Base-by-base conservation (phyloP, 2,329 filamentous ascomycete genomes). In the Fusarium sp. region DNA sequence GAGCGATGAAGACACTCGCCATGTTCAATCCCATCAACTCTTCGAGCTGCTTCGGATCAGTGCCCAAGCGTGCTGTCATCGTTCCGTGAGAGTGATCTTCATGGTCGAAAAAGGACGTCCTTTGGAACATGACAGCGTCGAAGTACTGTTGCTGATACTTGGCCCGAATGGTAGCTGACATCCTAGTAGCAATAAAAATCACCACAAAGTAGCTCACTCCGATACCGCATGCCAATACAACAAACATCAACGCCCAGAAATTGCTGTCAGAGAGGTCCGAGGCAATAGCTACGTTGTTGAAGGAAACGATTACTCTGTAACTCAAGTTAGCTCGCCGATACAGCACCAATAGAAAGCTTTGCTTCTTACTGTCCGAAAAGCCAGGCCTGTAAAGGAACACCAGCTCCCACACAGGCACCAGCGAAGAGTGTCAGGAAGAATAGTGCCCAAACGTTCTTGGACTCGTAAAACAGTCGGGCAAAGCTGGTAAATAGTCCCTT, bases 181-280 rank as follows among this genome's bases (percentile, higher is more conserved):
- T 76, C 15, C 80, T 78, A 2, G 81, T 86, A 3, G 87, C 79
- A 31, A 74, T 63, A 33, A 76, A 68, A 53, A 80, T 72, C 28
- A 74, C 72, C 6, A 63, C 62, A 54, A 87, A 87, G 75, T 91
- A 91, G 17, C 83, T 78, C 1, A 86, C 3, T 3, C 86, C 87
- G 11, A 85, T 78, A 11, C 78, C 84, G 6, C 86, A 80, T 3
- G 89, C 89, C 28, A 91, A 79, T 0, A 88, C 77, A 20, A 88
- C 81, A 81, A 89, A 92, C 87, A 92, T 91, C 62, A 90, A 81
- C 0, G 88, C 85, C 87, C 88, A 92, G 75, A 91, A 91, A 51
- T 86, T 82, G 33, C 83, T 84, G 40, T 83, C 79, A 2, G 79
- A 76, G 42, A 77, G 72, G 82, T 78, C 56, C 78, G 78, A 6